phyloP scores from a whole-genome alignment of 192 early-diverging fungal species.

The Chytriomyces sp. region DNA sequence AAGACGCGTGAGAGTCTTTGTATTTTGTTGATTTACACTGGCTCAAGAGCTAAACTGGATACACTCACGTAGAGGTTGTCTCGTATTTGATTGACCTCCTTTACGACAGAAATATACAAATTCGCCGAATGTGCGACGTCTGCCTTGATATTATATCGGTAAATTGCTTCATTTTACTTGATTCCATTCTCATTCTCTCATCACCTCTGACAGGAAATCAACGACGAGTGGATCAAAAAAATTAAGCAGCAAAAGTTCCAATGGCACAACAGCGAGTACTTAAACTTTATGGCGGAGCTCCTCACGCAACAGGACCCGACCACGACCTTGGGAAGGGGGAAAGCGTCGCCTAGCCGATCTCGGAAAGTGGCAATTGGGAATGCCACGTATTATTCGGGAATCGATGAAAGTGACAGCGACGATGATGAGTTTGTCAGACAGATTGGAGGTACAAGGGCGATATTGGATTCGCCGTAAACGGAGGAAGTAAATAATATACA shows the following conservation, averaged over 20 bases:
- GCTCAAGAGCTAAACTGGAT: not conserved
- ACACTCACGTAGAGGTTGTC: constrained; percentile 48
- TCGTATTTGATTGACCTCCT: constrained; percentile 60
- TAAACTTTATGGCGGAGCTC: constrained; percentile 43
- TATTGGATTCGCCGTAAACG: constrained; percentile 45
- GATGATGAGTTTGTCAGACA: constrained; percentile 33
- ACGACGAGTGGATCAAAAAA: constrained; percentile 54
- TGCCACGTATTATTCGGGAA: constrained; percentile 26
- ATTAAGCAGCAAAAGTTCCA: constrained; percentile 57
- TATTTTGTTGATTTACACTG: not conserved
- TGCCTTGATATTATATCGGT: constrained; percentile 60
- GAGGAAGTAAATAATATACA: too few relatives aligned
- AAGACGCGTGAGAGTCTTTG: constrained; percentile 41
- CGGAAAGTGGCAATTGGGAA: constrained; percentile 27
- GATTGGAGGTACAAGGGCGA: constrained; percentile 46
- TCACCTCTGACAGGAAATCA: constrained; percentile 48
- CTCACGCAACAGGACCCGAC: constrained; percentile 24
- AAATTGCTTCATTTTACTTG: not conserved
- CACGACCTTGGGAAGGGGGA: not conserved
- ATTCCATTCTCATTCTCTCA: not conserved
- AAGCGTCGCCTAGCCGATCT: not conserved
- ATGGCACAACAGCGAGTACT: constrained; percentile 64
- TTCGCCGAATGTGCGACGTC: constrained; percentile 57
- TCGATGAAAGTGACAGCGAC: constrained; percentile 38
- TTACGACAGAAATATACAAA: constrained; percentile 61